Conservation (phyloP, 805 yeast species). For the Soucietia sequanensis region DNA sequence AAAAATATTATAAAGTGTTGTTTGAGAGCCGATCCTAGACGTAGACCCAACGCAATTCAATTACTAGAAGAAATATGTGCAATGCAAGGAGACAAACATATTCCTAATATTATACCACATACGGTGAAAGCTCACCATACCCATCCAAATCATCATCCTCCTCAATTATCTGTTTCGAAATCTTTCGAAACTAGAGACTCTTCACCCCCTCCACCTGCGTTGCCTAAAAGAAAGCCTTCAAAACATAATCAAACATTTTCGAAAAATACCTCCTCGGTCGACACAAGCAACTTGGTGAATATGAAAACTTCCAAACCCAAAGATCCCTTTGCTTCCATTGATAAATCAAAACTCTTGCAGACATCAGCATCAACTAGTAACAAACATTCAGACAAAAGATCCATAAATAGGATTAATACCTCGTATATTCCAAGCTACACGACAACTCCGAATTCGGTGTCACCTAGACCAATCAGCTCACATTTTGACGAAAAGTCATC, state of each 20-base stretch:
- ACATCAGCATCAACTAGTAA: slow-evolving; percentile 6
- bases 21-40: slow-evolving; percentile 62
- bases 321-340: slow-evolving; percentile 46
- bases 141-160: background rate
- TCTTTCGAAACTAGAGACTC: too few relatives aligned
- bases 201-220: too few relatives aligned
- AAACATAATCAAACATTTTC: too few relatives aligned
- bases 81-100: slow-evolving; percentile 48
- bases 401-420: slow-evolving; percentile 14
- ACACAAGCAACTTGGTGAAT: background rate
- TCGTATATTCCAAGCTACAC: slow-evolving; percentile 7
- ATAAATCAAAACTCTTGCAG: slow-evolving; percentile 31
- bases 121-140: slow-evolving; percentile 25
- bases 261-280: slow-evolving; percentile 1
- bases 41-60: slow-evolving; percentile 74
- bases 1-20: slow-evolving; percentile 63
- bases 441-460: background rate
- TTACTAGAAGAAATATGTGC: slow-evolving; percentile 64
- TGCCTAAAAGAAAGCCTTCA: slow-evolving; percentile 3
- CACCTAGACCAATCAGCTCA: slow-evolving; percentile 7
- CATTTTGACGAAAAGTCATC: slow-evolving; percentile 11
- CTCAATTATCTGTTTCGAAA: too few relatives aligned
- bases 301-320: background rate
- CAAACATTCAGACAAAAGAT: slow-evolving; percentile 2
- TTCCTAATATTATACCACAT: slow-evolving; percentile 42